These are phyloP conservation scores for Leptomonas pyrrhocoris DNA, from an alignment of 208 protist genomes.

Conservation along the genomic window DNA sequence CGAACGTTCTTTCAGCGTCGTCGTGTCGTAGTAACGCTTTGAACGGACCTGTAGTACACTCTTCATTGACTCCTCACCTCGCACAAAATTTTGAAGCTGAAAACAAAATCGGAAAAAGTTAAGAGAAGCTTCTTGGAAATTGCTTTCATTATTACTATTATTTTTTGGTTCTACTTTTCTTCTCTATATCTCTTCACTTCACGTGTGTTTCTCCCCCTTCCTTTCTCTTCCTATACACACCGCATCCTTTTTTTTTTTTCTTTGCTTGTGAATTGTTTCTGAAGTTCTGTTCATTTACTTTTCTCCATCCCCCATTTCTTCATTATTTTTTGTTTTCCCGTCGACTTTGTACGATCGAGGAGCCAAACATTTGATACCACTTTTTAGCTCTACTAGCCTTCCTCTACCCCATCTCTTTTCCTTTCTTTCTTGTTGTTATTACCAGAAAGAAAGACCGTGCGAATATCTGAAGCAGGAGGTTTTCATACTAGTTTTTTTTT, in stretches of 20 bases:
- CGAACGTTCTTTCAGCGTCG: background rate
- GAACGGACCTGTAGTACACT: background rate
- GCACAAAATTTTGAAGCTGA: no score
- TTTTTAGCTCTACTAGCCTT: no score
- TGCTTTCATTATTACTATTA: background rate
- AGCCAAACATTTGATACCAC: no score
- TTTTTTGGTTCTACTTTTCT: background rate
- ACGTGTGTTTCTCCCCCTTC: background rate
- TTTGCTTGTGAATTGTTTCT: conserved; percentile 1
- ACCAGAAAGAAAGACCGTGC: no score
- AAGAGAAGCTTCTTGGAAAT: no score
- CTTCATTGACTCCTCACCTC: background rate
- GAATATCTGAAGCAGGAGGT: no score
- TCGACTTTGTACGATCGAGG: no score
- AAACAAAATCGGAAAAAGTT: no score
- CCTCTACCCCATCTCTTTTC: no score
- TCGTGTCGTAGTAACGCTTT: no score
- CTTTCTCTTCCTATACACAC: background rate
- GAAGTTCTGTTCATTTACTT: background rate
- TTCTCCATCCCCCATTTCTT: background rate
- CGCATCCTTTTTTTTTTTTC: background rate
- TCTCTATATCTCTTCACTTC: background rate
- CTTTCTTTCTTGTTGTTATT: no score
- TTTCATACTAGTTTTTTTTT: no score
- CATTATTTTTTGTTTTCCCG: conserved; percentile 1